A percentile compares a stretch with the other conserved stretches of the same genome.
phyloP scores from a whole-genome alignment of 306 rosid genomes.

The Quercus variabilis region DNA sequence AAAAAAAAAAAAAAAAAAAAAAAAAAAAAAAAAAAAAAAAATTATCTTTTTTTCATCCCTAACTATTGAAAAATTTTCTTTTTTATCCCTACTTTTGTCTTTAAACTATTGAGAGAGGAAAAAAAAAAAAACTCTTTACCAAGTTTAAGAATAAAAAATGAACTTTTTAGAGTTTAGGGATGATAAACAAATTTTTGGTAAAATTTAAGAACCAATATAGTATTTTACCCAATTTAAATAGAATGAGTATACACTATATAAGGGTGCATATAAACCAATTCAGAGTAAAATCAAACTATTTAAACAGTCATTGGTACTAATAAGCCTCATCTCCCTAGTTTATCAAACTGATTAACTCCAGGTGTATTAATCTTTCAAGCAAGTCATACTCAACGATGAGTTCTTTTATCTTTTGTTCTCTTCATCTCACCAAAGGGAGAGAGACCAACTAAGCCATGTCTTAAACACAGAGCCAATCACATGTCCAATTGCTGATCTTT shows the following conservation, averaged over 20 bases:
- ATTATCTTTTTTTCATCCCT: too few species aligned
- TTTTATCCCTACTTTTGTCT: too few species aligned
- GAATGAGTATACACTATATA: not conserved
- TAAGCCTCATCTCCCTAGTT: not conserved
- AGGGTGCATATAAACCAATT: not conserved
- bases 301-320: not conserved
- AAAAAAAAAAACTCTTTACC: too few species aligned
- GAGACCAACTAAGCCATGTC: not conserved
- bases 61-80: too few species aligned
- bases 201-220: too few species aligned
- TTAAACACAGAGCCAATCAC: too few species aligned
- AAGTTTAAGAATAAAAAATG: too few species aligned
- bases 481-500: not conserved
- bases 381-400: not conserved
- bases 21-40: too few species aligned
- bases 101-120: too few species aligned
- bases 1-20: too few species aligned
- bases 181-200: too few species aligned
- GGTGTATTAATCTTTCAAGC: not conserved
- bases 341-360: not conserved
- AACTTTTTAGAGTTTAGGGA: too few species aligned
- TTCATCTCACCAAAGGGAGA: not conserved
- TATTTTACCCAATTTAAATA: not conserved
- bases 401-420: not conserved
- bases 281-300: not conserved